Evolutionary conservation across 768 basidiomycete species (phyloP).

Genomic region (Gautieria morchelliformis): DNA sequence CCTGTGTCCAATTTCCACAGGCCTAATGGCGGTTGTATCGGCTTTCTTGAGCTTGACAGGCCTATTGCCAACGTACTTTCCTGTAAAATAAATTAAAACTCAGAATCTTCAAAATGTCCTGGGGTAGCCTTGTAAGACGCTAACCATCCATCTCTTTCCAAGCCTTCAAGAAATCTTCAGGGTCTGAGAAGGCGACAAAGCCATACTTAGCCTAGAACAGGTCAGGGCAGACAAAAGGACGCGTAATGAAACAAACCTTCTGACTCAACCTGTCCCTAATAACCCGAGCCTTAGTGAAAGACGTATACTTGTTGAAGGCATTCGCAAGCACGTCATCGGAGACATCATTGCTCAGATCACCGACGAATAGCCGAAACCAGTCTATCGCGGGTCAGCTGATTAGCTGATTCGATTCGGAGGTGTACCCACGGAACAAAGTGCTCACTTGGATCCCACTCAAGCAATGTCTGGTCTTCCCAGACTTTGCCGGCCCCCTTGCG

Average conservation of each 20-base stretch:
- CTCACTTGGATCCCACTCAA: constrained; percentile 97
- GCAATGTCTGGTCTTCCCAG: constrained; percentile 95
- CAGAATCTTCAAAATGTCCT: not conserved
- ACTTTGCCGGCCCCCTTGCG: constrained; percentile 93
- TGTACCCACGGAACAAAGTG: constrained; percentile 10
- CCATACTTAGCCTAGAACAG: constrained; percentile 79
- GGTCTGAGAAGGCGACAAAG: constrained; percentile 96
- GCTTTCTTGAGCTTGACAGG: constrained; percentile 97
- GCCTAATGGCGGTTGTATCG: constrained; percentile 72
- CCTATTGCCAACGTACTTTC: constrained; percentile 97
- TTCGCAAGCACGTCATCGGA: constrained; percentile 90
- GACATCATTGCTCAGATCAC: constrained; percentile 96
- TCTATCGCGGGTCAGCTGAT: constrained; percentile 35
- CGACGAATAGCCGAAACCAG: constrained; percentile 97
- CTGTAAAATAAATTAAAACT: constrained; percentile 24
- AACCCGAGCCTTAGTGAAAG: constrained; percentile 92
- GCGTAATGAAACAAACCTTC: constrained; percentile 46
- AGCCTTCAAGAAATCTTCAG: constrained; percentile 94
- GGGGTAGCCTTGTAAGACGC: constrained; percentile 16
- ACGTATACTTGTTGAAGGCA: constrained; percentile 88
- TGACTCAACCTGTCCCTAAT: constrained; percentile 89
- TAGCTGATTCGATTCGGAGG: constrained; percentile 10
- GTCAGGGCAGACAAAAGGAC: not conserved
- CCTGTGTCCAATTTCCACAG: constrained; percentile 87
- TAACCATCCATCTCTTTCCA: constrained; percentile 99